Percentiles rank a stretch among this genome's conserved stretches.
Conservation (phyloP, 2,329 filamentous ascomycete genomes). For the Epichloe sibirici region DNA sequence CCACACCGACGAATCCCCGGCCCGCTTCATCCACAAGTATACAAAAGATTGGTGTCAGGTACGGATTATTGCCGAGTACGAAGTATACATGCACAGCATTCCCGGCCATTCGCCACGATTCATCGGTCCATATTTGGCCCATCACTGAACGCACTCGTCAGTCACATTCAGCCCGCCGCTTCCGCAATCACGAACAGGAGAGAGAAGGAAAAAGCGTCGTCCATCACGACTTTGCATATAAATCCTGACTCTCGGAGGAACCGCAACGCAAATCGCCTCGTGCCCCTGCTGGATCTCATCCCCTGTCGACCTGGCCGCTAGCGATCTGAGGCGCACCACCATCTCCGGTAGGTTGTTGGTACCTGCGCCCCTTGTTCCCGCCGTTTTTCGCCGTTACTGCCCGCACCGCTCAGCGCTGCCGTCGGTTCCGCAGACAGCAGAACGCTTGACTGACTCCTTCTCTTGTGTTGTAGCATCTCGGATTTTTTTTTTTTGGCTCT, state of each 20-base stretch:
- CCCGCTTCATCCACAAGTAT: neutral
- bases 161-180: neutral
- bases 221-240: neutral
- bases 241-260: neutral
- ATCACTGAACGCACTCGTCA: neutral
- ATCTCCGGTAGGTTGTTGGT: constrained; percentile 8
- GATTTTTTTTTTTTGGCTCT: neutral
- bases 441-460: neutral
- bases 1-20: constrained; percentile 5
- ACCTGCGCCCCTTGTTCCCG: constrained; percentile 7
- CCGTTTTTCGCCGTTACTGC: constrained; percentile 4
- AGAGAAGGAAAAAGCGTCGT: neutral
- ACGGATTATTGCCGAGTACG: neutral
- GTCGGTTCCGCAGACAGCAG: constrained; percentile 1
- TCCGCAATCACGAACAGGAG: neutral
- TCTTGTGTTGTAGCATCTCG: neutral
- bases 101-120: neutral
- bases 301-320: constrained; percentile 14
- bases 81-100: neutral
- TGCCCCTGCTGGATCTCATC: neutral
- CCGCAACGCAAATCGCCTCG: neutral
- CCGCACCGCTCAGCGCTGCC: constrained; percentile 1
- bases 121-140: neutral
- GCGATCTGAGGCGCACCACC: constrained; percentile 7
- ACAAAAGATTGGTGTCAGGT: neutral